Conservation (phyloP, 2,329 filamentous ascomycete genomes). For the Arthrinium puccinioides region DNA sequence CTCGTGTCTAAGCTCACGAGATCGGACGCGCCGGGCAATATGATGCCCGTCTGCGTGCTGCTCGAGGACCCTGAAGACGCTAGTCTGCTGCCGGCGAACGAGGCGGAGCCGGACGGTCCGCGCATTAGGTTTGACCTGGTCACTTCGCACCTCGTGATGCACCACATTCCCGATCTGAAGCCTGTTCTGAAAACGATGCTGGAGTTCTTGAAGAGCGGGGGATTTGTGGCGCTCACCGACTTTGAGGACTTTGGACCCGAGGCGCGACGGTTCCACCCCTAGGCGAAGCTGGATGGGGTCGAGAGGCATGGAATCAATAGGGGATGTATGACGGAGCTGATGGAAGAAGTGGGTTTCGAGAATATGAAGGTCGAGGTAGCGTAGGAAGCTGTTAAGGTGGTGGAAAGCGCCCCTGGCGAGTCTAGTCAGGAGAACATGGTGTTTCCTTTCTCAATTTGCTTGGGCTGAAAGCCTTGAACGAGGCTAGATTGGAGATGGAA, state of each 20-base stretch:
- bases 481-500: background rate
- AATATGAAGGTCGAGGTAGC: conserved; percentile 1
- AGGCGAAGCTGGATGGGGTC: conserved; percentile 43
- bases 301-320: conserved; percentile 43
- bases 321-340: background rate
- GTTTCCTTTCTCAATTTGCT: conserved; percentile 1
- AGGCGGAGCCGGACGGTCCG: conserved; percentile 15
- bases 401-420: conserved; percentile 1
- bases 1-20: conserved; percentile 34
- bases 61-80: conserved; percentile 33
- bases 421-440: background rate
- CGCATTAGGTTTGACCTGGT: conserved; percentile 31
- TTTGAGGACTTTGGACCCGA: conserved; percentile 49
- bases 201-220: conserved; percentile 38
- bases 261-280: conserved; percentile 43
- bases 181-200: conserved; percentile 23
- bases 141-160: conserved; percentile 43
- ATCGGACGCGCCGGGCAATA: conserved; percentile 25
- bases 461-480: background rate
- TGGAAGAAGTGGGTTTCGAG: background rate
- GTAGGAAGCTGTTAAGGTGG: background rate
- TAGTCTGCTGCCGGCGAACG: conserved; percentile 25
- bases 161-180: conserved; percentile 2
- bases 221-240: conserved; percentile 45
- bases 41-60: conserved; percentile 36